phyloP scores from a whole-genome alignment of 768 basidiomycete genomes.

The Chlorophyllum brunneum region DNA sequence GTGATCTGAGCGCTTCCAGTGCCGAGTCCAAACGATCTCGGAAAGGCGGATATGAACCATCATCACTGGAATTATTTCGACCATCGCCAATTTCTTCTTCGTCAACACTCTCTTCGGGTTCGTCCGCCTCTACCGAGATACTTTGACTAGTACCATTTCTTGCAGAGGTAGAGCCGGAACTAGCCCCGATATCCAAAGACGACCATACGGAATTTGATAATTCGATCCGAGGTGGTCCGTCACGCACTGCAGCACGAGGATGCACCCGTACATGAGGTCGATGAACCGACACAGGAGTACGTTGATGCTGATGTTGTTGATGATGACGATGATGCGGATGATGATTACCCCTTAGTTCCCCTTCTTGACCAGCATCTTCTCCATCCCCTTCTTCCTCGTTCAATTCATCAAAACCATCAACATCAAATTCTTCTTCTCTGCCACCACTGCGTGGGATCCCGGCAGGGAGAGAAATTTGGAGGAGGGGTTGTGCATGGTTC shows the following conservation, averaged over 20 bases:
- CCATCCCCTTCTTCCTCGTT: not conserved
- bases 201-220: conserved; percentile 7
- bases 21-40: conserved; percentile 11
- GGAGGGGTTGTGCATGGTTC: not conserved
- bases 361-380: not conserved
- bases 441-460: not conserved
- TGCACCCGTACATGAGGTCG: not conserved
- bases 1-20: conserved; percentile 10
- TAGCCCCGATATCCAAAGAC: not conserved
- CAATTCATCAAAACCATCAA: not conserved
- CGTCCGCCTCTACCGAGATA: not conserved
- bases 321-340: not conserved
- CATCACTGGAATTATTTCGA: not conserved
- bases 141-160: not conserved
- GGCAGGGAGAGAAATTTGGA: not conserved
- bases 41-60: conserved; percentile 1
- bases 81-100: not conserved
- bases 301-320: not conserved
- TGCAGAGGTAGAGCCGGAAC: not conserved
- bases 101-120: not conserved
- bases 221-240: conserved; percentile 5
- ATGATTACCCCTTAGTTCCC: not conserved
- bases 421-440: not conserved
- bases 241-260: not conserved
- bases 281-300: not conserved